phyloP scores from a whole-genome alignment of 2,329 filamentous ascomycete genomes.

The Ascochyta koolunga region DNA sequence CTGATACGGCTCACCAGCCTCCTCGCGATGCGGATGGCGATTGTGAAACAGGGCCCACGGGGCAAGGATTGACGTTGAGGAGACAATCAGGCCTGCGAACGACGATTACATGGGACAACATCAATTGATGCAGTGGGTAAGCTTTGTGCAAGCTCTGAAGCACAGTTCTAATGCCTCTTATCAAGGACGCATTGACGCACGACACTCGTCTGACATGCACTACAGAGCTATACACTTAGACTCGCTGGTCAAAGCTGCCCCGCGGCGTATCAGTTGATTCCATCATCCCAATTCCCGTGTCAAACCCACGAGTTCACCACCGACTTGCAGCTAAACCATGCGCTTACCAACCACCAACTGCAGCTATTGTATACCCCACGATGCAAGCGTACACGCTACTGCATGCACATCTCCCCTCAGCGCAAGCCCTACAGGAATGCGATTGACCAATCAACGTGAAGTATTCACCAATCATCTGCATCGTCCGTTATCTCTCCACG shows the following conservation, averaged over 20 bases:
- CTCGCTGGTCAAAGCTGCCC: not conserved
- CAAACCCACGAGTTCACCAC: not conserved
- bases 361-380: conserved; percentile 18
- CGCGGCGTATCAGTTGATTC: not conserved
- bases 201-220: not conserved
- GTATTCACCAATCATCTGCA: not conserved
- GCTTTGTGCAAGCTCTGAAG: conserved; percentile 4
- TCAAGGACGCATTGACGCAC: not conserved
- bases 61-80: conserved; percentile 1
- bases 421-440: conserved; percentile 1
- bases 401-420: conserved; percentile 11
- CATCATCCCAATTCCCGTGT: not conserved
- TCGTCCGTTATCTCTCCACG: conserved; percentile 6
- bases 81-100: not conserved
- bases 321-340: conserved; percentile 5
- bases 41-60: conserved; percentile 3
- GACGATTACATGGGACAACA: not conserved
- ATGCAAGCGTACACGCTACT: conserved; percentile 9
- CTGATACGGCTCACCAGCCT: conserved; percentile 12
- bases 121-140: conserved; percentile 4
- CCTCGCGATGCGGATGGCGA: not conserved
- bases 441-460: conserved; percentile 5
- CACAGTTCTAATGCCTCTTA: too few relatives aligned
- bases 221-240: not conserved
- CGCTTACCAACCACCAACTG: conserved; percentile 13